These are phyloP conservation scores for Blastobotrys apis DNA, from an alignment of 1,139 yeast genomes.

Conservation along the genomic window DNA sequence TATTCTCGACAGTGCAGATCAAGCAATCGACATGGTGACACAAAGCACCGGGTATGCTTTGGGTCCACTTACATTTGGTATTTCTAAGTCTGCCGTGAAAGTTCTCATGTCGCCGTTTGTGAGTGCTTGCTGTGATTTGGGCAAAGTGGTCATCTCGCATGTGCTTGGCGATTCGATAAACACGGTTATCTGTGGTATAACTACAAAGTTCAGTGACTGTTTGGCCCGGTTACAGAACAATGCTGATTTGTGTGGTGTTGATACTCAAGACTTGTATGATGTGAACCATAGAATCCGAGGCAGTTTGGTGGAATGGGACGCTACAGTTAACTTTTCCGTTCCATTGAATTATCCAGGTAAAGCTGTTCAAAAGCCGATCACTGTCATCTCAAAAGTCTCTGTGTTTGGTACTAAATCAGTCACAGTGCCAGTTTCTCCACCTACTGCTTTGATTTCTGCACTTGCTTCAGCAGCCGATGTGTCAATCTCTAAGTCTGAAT, in stretches of 20 bases:
- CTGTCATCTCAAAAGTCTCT: too few species aligned
- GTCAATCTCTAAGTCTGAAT: too few species aligned
- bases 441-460: too few species aligned
- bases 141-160: not conserved
- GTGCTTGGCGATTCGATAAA: not conserved
- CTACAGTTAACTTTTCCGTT: not conserved
- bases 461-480: too few species aligned
- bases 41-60: not conserved
- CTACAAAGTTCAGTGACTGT: not conserved
- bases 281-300: not conserved
- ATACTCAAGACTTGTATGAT: not conserved
- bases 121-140: not conserved
- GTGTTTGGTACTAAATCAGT: too few species aligned
- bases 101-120: not conserved
- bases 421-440: too few species aligned
- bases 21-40: not conserved
- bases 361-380: too few species aligned
- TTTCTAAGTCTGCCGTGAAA: not conserved
- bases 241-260: not conserved
- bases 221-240: not conserved
- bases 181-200: not conserved
- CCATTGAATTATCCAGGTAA: not conserved
- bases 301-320: not conserved
- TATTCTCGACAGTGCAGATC: not conserved
- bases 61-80: not conserved